phyloP scores from a whole-genome alignment of 1,139 yeast species.

The Debaryomyces singareniensis region DNA sequence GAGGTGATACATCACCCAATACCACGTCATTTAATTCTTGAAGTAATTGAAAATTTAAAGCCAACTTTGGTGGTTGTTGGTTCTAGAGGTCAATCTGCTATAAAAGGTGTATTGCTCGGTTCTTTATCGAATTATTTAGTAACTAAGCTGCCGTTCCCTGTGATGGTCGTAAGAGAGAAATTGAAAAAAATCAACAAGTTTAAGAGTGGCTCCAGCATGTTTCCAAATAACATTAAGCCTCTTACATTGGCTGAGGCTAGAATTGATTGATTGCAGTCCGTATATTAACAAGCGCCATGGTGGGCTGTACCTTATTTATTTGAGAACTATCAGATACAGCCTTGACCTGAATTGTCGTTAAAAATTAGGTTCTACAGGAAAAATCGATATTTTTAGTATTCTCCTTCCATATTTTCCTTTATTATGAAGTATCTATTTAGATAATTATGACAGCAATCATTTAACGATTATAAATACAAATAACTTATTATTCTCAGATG shows the following conservation, averaged over 20 bases:
- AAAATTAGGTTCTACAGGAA: too few species aligned
- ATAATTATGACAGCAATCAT: too few species aligned
- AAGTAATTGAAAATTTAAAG: conserved; percentile 72
- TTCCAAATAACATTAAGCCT: conserved; percentile 43
- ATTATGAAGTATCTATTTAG: too few species aligned
- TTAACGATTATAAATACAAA: too few species aligned
- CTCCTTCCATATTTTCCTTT: too few species aligned
- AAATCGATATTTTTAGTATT: too few species aligned
- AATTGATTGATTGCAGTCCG: conserved; percentile 24
- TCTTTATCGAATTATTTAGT: conserved; percentile 72
- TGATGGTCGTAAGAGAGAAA: conserved; percentile 83
- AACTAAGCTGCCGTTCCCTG: conserved; percentile 76
- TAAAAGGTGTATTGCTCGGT: conserved; percentile 72
- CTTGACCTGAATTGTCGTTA: too few species aligned
- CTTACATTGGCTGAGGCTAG: conserved; percentile 46
- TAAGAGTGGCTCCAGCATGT: conserved; percentile 40
- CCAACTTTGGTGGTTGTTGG: conserved; percentile 84
- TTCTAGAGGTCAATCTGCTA: conserved; percentile 68
- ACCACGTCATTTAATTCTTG: conserved; percentile 80
- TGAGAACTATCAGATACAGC: too few species aligned
- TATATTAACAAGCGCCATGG: too few species aligned
- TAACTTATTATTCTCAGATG: too few species aligned
- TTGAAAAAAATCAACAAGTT: conserved; percentile 68
- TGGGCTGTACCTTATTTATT: too few species aligned
- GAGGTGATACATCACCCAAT: conserved; percentile 81